Conservation (phyloP, 495 filamentous ascomycete species). For the Xylaria sp. region DNA sequence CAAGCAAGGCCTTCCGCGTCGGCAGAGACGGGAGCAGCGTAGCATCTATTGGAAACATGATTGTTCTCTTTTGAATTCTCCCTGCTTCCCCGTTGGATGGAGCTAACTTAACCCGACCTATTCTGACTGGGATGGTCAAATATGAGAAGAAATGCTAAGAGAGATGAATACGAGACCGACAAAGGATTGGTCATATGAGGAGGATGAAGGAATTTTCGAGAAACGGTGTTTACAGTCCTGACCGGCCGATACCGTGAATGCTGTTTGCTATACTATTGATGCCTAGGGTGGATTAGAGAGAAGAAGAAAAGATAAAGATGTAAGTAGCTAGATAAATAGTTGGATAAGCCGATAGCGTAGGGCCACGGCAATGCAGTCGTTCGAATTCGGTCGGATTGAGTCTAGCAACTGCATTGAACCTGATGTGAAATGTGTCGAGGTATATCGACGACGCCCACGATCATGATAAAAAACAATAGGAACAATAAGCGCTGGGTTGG, state of each 20-base stretch:
- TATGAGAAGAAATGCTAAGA: neutral
- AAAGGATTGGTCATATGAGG: constrained; percentile 11
- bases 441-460: neutral
- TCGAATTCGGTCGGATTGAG: constrained; percentile 12
- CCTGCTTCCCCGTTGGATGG: neutral
- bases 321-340: neutral
- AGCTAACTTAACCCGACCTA: neutral
- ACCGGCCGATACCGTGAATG: neutral
- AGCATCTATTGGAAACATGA: constrained; percentile 58
- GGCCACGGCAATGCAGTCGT: neutral
- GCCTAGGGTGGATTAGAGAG: neutral
- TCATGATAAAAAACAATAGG: constrained; percentile 11
- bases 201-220: neutral
- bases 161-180: neutral
- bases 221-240: constrained; percentile 10
- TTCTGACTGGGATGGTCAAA: neutral
- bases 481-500: constrained; percentile 3
- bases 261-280: neutral
- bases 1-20: constrained; percentile 82
- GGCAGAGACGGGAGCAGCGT: constrained; percentile 53
- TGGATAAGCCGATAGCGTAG: neutral
- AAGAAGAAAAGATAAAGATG: neutral
- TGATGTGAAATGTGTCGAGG: neutral
- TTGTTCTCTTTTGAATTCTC: neutral
- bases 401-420: constrained; percentile 17